Evolutionary conservation across 306 rosid species (phyloP).

Genomic region (Pterocarpus santalinus): DNA sequence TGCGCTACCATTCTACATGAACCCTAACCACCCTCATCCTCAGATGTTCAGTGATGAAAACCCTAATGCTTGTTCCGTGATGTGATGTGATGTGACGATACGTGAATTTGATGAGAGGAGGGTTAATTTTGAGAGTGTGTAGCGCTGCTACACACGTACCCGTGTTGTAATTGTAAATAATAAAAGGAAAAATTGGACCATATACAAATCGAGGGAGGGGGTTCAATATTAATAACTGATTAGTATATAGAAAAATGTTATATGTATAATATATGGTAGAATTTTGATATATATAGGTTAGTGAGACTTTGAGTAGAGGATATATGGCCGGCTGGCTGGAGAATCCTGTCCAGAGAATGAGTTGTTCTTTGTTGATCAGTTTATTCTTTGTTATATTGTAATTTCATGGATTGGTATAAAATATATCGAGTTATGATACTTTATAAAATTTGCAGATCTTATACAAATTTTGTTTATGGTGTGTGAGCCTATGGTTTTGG

Average conservation of each 20-base stretch:
- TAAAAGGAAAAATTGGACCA: not conserved
- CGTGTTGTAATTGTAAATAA: slow-evolving; percentile 50
- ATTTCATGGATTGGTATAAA: not conserved
- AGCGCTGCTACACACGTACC: not conserved
- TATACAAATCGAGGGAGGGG: slow-evolving; percentile 2
- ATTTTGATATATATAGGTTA: slow-evolving; percentile 36
- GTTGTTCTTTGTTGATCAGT: slow-evolving; percentile 26
- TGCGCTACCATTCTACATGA: slow-evolving; percentile 48
- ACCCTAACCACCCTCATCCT: slow-evolving; percentile 51
- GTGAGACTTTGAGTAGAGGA: slow-evolving; percentile 2
- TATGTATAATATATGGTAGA: slow-evolving; percentile 32
- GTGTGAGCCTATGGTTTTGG: slow-evolving; percentile 4
- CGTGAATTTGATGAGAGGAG: not conserved
- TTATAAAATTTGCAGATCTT: slow-evolving; percentile 37
- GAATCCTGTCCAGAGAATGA: slow-evolving; percentile 41
- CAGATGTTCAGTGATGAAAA: slow-evolving; percentile 88
- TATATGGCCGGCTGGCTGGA: slow-evolving; percentile 41
- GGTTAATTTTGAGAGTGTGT: slow-evolving; percentile 15
- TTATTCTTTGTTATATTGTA: slow-evolving; percentile 16
- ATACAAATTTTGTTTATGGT: slow-evolving; percentile 5
- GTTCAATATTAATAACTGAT: not conserved
- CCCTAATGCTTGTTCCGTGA: slow-evolving; percentile 87
- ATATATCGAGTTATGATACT: not conserved
- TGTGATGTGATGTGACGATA: slow-evolving; percentile 62
- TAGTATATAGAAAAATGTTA: slow-evolving; percentile 35